Evolutionary conservation across 2,329 filamentous ascomycete genomes (phyloP), one percentile per base, ranked within the genome.

Genomic region (Colletotrichum siamense): DNA sequence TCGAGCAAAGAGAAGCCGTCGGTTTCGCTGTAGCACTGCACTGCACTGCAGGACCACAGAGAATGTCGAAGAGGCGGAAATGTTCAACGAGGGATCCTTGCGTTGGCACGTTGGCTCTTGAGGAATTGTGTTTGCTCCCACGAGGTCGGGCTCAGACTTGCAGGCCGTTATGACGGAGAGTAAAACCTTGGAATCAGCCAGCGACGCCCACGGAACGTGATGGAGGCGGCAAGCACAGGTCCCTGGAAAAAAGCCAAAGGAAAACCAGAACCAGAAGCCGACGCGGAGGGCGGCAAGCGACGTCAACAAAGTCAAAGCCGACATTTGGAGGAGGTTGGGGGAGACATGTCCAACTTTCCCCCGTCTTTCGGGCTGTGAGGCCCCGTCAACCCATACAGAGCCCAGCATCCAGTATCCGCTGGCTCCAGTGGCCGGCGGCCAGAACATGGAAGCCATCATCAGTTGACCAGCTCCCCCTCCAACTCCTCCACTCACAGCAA

Each of bases 271-370:
- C 18, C n/a, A 61, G 44, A 22, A 49, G 59, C 61, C 44, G 49
- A 74, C 44, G 63, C 34, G 24, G 71, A 32, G 61, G 61, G 61
- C 61, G 39, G 26, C 28, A n/a, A 32, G 64, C 64, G 64, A 67
- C 64, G 36, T 59, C 34, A 30, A 61, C 55, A 44, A 55, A 39
- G 36, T 15, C 34, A 30, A 18, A 39, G 55, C 24, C 55, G 64
- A 76, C 44, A 32, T 44, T 65, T 73, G 59, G 74, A 63, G 71
- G 70, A 69, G 74, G 70, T 39, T 76, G 74, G 74, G 44, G 34
- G 18, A 13, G 39, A 22, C n/a, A 18, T 63, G 44, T 69, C 49
- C 49, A 34, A 24, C 52, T 30, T 34, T 13, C 22, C 66, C 52
- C 22, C 49, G 18, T 52, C 26, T 52, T 10, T 16, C 22, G n/a